Evolutionary conservation across 768 basidiomycete species (phyloP).

Genomic region (Lentinus brumalis): DNA sequence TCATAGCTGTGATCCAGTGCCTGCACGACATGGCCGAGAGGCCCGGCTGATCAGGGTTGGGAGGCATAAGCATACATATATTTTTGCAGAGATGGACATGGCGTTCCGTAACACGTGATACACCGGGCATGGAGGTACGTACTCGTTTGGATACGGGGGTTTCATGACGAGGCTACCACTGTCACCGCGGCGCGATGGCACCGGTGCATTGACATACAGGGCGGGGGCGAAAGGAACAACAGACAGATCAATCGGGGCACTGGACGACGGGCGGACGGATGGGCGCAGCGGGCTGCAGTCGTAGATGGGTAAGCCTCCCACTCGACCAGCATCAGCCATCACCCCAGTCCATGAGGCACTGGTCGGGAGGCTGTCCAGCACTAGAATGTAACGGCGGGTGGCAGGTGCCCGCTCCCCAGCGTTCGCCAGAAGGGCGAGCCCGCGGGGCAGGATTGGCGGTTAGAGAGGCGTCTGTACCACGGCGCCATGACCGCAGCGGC

Average conservation of each 20-base stretch:
- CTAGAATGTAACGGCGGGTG: neutral
- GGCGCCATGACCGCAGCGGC: constrained; percentile 18
- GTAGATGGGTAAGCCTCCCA: neutral
- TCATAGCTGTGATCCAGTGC: no score
- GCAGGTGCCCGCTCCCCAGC: neutral
- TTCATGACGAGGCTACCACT: neutral
- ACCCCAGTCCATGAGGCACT: neutral
- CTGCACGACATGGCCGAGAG: no score
- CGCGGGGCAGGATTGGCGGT: neutral
- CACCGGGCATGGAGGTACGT: neutral
- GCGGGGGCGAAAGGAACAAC: neutral
- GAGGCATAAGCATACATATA: neutral
- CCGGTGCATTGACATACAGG: neutral
- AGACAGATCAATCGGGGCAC: neutral
- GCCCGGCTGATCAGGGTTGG: no score
- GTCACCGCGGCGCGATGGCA: neutral
- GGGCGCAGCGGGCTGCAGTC: neutral
- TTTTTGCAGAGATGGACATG: neutral
- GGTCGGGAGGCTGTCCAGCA: neutral
- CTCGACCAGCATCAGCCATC: neutral
- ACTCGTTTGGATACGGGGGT: neutral
- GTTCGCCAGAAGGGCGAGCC: constrained; percentile 6
- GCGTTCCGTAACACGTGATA: neutral
- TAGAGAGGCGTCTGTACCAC: constrained; percentile 3
- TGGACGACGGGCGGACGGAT: neutral